Evolutionary conservation across 371 early-diverging fungal genomes (phyloP).

Genomic region (Vairimorpha necatrix): DNA sequence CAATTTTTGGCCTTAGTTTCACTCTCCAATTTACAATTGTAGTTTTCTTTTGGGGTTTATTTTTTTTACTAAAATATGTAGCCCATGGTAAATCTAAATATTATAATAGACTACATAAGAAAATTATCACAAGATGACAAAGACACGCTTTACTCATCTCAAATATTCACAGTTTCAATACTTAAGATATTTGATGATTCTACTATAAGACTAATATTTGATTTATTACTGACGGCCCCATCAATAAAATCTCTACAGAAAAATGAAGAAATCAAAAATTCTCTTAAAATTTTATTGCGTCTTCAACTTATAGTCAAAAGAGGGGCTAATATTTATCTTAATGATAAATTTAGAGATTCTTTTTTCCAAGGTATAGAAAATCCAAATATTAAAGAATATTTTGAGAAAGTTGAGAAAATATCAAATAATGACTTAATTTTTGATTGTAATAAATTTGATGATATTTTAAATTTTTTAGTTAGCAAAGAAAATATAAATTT

Average conservation of each 20-base stretch:
- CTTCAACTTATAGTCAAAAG: slow-evolving; percentile 34
- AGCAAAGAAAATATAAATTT: slow-evolving; percentile 11
- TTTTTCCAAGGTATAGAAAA: slow-evolving; percentile 35
- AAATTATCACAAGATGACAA: background rate
- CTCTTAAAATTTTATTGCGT: slow-evolving; percentile 22
- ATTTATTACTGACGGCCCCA: slow-evolving; percentile 10
- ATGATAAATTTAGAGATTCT: slow-evolving; percentile 35
- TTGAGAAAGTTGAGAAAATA: background rate
- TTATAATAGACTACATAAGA: slow-evolving; percentile 12
- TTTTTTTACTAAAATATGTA: too few relatives aligned
- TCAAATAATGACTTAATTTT: background rate
- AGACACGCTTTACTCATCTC: background rate
- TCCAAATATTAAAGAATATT: slow-evolving; percentile 5
- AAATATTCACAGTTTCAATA: slow-evolving; percentile 36
- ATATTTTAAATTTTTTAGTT: slow-evolving; percentile 34
- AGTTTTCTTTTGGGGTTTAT: too few relatives aligned
- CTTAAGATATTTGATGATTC: slow-evolving; percentile 39
- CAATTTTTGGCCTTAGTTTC: too few relatives aligned
- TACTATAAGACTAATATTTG: slow-evolving; percentile 31
- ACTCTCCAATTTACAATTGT: too few relatives aligned
- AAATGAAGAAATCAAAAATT: slow-evolving; percentile 33
- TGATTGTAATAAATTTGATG: slow-evolving; percentile 17
- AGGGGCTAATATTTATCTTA: slow-evolving; percentile 32
- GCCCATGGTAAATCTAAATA: slow-evolving; percentile 5
- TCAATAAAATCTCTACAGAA: slow-evolving; percentile 29